Evolutionary conservation across 306 rosid species (phyloP), one percentile per base, ranked within the genome.

Genomic region (Canavalia gladiata): DNA sequence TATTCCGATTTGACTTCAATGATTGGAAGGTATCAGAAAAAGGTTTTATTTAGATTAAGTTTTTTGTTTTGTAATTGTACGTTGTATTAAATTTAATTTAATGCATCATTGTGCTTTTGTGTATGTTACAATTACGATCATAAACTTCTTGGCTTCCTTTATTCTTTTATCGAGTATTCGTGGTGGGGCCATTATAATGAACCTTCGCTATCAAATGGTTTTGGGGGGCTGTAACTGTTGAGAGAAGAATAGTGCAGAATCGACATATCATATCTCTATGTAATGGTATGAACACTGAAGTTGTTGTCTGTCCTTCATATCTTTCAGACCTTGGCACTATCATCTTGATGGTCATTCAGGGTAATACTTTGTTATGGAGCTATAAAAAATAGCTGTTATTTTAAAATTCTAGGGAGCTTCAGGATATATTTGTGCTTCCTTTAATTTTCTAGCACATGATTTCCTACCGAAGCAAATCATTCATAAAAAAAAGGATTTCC

Each of bases 1-100:
- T 88, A 30, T 88, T 88, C 83, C 81, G 91, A 78, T 81, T 83
- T 69, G 91, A 88, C 77, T 88, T 55, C 43, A 74, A 43, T 25
- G 91, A 88, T 65, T 86, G 91, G 91, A 86, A 88, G 91, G 91
- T 88, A 81, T 41, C 8, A 5, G 6, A 42, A 75, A 46, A 33
- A 8, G 60, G 29, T 59, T 29, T 25, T 11, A 9, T 41, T 37
- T 54, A 2, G 4, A 74, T 37, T 7, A 73, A 2, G 34, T 59
- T 73, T 52, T 70, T 29, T 25, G 0, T 30, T 25, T 42, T 8
- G 50, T 11, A 46, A 47, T 34, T 76, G 18, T 29, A 8, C 54
- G 12, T 41, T 25, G 0, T 52, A 8, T 58, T 5, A 25, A 63
- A 13, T 25, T 83, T 8, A 34, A 34, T 77, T 65, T 67, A 7